Evolutionary conservation across 176 grass and related monocot species (phyloP), one percentile per base, ranked within the genome.

Genomic region (Lolium multiflorum): DNA sequence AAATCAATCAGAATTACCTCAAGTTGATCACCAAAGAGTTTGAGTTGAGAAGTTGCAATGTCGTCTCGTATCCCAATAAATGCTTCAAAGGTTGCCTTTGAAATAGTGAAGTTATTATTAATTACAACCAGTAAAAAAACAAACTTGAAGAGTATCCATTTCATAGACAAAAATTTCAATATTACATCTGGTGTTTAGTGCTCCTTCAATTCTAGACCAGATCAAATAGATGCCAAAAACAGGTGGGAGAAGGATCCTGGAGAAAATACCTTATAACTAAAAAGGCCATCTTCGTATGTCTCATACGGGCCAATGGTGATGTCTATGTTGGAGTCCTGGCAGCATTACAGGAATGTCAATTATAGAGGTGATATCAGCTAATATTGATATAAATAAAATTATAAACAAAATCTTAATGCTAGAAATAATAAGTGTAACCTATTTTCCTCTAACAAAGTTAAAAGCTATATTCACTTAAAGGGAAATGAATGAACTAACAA

Each of bases 231-330:
- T 63, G 31, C 14, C 70, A 63, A 81, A 28, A 79, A 79, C 13
- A 86, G 28, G 41, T 73, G 56, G 49, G 20, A 65, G 49, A 78
- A 50, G 59, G 67, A 61, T 67, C 72, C 74, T n/a, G 63, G 31
- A 9, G 46, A 28, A 71, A 83, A 72, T 91, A 97, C 92, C 92
- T 95, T 98, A 74, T 98, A 98, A 82, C 89, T 92, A 89, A 98
- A 98, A 48, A 98, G 93, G n/a, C 80, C 84, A 91, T 98, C 96
- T 94, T 98, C 91, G 21, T 98, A 98, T 84, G 96, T 98, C 82
- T 98, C 96, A 62, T 98, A 98, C 51, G 96, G 96, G 43, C 96
- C 96, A 87, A 98, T 98, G 69, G 96, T 98, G 26, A 98, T 68
- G 75, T 98, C 96, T 90, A 98, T 83, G 82, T 94, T 95, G 18